A percentile compares a stretch with the other conserved stretches of the same genome.
Conservation (phyloP, 768 basidiomycete genomes). For the Steccherinum ochraceum region DNA sequence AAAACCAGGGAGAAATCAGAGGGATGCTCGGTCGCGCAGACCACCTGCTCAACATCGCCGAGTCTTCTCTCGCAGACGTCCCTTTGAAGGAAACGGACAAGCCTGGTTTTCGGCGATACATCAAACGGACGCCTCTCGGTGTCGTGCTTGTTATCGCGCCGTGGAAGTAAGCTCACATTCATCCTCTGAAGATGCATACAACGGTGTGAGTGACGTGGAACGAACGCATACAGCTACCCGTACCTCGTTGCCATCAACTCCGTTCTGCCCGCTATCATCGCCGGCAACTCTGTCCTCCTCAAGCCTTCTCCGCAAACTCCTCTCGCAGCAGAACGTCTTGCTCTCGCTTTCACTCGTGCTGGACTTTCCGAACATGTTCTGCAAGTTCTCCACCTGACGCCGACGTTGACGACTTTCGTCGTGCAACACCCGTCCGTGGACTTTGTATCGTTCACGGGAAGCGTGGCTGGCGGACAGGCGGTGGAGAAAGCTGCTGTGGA, state of each 20-base stretch:
- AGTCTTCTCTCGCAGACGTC: slow-evolving; percentile 66
- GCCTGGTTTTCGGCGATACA: slow-evolving; percentile 78
- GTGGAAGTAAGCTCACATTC: slow-evolving; percentile 69
- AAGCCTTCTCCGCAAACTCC: slow-evolving; percentile 98
- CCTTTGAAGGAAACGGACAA: slow-evolving; percentile 70
- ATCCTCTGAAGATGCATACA: background rate
- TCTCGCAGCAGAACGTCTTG: slow-evolving; percentile 76
- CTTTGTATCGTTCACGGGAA: slow-evolving; percentile 91
- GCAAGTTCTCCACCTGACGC: slow-evolving; percentile 71
- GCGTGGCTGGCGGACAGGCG: slow-evolving; percentile 67
- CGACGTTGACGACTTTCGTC: slow-evolving; percentile 50
- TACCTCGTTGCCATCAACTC: slow-evolving; percentile 90
- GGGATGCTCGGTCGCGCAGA: slow-evolving; percentile 78
- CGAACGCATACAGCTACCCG: slow-evolving; percentile 53
- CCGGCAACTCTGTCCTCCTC: slow-evolving; percentile 85
- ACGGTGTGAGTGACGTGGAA: background rate
- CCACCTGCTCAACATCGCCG: slow-evolving; percentile 83
- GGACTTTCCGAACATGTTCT: slow-evolving; percentile 74
- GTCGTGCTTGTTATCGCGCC: slow-evolving; percentile 85
- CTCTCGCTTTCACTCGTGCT: slow-evolving; percentile 58
- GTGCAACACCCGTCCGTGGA: slow-evolving; percentile 62
- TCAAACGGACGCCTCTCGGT: slow-evolving; percentile 79
- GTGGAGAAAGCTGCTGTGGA: slow-evolving; percentile 66
- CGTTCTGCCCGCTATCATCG: slow-evolving; percentile 83
- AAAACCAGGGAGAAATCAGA: slow-evolving; percentile 70